These are phyloP conservation scores for Elasticomyces elasticus DNA, from an alignment of 495 filamentous ascomycete species.

Conservation along the genomic window DNA sequence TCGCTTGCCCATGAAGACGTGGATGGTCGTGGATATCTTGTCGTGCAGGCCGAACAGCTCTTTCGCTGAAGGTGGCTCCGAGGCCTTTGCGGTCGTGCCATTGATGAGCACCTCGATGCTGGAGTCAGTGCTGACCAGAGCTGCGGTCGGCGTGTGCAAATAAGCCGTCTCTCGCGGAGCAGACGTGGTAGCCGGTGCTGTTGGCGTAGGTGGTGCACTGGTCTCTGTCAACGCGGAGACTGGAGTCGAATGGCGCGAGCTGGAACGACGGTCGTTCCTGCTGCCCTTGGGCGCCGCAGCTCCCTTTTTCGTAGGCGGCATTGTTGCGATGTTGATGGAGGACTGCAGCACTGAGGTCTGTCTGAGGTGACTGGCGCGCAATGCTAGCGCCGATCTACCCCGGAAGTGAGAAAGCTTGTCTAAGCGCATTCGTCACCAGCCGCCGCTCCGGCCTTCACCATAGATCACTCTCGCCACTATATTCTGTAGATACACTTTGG, in stretches of 20 bases:
- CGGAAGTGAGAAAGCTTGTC: too few species aligned
- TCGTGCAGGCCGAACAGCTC: constrained; percentile 15
- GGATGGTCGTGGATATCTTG: constrained; percentile 3
- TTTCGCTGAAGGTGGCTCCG: constrained; percentile 14
- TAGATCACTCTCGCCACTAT: too few species aligned
- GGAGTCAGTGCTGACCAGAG: constrained; percentile 10
- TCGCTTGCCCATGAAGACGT: constrained; percentile 7
- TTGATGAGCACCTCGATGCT: constrained; percentile 11
- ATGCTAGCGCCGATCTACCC: neutral
- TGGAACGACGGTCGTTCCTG: constrained; percentile 15
- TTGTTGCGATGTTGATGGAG: neutral
- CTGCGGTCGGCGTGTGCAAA: constrained; percentile 11
- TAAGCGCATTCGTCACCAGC: neutral
- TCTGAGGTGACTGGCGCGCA: neutral
- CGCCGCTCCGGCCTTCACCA: neutral
- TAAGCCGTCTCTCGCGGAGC: constrained; percentile 14
- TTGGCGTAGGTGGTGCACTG: constrained; percentile 11
- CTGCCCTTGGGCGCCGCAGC: constrained; percentile 2
- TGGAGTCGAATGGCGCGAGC: constrained; percentile 18
- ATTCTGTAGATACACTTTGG: too few species aligned
- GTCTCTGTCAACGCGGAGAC: constrained; percentile 16
- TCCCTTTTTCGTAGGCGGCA: constrained; percentile 10
- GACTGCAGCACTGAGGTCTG: too few species aligned
- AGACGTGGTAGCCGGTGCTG: neutral
- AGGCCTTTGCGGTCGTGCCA: neutral